Evolutionary conservation across 495 filamentous ascomycete species (phyloP).

Genomic region (Collariella sp.): DNA sequence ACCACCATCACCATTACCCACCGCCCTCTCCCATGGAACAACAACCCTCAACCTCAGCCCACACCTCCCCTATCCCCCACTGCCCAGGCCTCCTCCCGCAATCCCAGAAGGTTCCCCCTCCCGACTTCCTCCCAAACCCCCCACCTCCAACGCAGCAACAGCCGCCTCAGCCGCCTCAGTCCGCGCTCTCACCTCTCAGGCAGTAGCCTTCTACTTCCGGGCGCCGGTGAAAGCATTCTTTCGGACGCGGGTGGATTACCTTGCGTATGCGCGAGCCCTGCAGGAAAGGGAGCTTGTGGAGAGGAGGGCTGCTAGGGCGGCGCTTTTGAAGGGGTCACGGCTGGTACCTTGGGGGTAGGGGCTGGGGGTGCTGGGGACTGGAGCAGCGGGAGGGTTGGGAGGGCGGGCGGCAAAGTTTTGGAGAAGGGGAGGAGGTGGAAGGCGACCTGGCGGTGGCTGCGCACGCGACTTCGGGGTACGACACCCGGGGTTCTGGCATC

Average conservation of each 20-base stretch:
- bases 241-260: slow-evolving; percentile 75
- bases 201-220: slow-evolving; percentile 81
- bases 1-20: not conserved
- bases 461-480: slow-evolving; percentile 57
- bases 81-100: slow-evolving; percentile 32
- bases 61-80: not conserved
- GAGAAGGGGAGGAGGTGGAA: not conserved
- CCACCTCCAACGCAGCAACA: slow-evolving; percentile 64
- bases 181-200: slow-evolving; percentile 67
- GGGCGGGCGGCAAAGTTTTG: too few species aligned
- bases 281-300: slow-evolving; percentile 25
- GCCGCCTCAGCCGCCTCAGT: slow-evolving; percentile 65
- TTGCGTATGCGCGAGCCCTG: slow-evolving; percentile 40
- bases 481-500: slow-evolving; percentile 73
- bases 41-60: not conserved
- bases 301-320: not conserved
- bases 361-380: not conserved
- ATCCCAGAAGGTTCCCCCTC: slow-evolving; percentile 28
- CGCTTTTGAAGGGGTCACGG: too few species aligned
- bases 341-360: too few species aligned
- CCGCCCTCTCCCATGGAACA: not conserved
- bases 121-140: slow-evolving; percentile 32
- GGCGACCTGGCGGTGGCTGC: slow-evolving; percentile 29
- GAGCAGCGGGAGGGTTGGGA: not conserved
- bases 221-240: slow-evolving; percentile 88